Evolutionary conservation across 2,329 filamentous ascomycete species (phyloP).

Genomic region (Chaetomium sp.): DNA sequence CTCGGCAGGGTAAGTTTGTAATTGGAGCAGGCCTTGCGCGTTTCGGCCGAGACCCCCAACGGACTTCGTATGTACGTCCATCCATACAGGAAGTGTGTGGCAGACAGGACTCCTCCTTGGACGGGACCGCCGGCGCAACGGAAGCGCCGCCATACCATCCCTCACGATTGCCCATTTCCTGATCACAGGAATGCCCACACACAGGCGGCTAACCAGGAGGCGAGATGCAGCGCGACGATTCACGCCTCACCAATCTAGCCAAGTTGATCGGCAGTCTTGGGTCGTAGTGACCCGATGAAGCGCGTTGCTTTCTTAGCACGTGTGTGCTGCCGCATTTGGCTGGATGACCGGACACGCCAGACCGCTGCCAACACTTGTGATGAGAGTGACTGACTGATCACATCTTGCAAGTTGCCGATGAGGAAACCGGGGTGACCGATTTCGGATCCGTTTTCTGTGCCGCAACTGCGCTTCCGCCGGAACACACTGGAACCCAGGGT

Average conservation of each 20-base stretch:
- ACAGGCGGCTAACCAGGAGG: constrained; percentile 2
- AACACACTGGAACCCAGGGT: background rate
- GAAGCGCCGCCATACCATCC: background rate
- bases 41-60: background rate
- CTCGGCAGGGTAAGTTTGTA: background rate
- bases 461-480: background rate
- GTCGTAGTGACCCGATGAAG: constrained; percentile 5
- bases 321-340: constrained; percentile 2
- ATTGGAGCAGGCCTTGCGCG: constrained; percentile 2
- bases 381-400: background rate
- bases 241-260: constrained; percentile 2
- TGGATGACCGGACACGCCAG: background rate
- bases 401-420: background rate
- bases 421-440: background rate
- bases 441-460: background rate
- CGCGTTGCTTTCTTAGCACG: constrained; percentile 6
- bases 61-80: background rate
- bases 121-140: background rate
- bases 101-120: background rate
- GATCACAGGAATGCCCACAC: background rate
- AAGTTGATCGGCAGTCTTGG: constrained; percentile 17
- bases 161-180: background rate
- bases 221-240: background rate
- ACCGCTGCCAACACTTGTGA: background rate
- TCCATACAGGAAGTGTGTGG: background rate